Evolutionary conservation across 2,329 filamentous ascomycete genomes (phyloP), one percentile per base, ranked within the genome.

Genomic region (Alternaria triticina): DNA sequence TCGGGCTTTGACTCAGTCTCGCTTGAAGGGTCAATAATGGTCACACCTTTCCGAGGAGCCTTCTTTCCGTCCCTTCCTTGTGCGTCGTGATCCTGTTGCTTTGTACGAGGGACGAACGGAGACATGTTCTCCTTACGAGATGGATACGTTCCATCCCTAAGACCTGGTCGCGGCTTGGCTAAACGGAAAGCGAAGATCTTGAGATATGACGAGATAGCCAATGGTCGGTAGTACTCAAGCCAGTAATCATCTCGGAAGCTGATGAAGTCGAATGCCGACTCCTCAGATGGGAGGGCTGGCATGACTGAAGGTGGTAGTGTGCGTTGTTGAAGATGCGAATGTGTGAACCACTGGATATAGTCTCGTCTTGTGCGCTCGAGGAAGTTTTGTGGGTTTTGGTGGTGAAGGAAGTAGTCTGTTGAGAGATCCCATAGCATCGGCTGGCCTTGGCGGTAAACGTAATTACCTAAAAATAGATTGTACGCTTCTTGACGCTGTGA

Each of bases 401-500:
- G 95, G 74, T 99, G 96, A 7, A 99, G 88, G 73, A 98, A 97
- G 81, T 98, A 97, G 77, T 99, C 96, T 4, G 94, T 97, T 3
- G 91, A 86, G 8, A 99, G 86, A 76, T 99, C 96, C 96, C 96
- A 99, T 3, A 99, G 86, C 93, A 98, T 95, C 0, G 96, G 96
- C 76, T 97, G 91, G 0, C 92, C 94, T 67, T 93, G 89, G 0
- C 87, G 83, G 76, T 94, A 98, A 54, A 94, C 92, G 78, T 99
- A 99, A 75, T 98, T 97, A 7, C 96, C 96, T 1, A 99, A 86
- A 75, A 99, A 99, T 10, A 99, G 84, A 71, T 99, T 99, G 80
- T 98, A 98, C 1, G 96, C 96, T 80, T 99, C 96, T 80, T 99
- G 96, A 30, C 96, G 89, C 77, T 99, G 96, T n/a, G 91, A 94